These are phyloP conservation scores for Mediolabrus comicus DNA, from an alignment of 108 stramenopile species.

Conservation along the genomic window DNA sequence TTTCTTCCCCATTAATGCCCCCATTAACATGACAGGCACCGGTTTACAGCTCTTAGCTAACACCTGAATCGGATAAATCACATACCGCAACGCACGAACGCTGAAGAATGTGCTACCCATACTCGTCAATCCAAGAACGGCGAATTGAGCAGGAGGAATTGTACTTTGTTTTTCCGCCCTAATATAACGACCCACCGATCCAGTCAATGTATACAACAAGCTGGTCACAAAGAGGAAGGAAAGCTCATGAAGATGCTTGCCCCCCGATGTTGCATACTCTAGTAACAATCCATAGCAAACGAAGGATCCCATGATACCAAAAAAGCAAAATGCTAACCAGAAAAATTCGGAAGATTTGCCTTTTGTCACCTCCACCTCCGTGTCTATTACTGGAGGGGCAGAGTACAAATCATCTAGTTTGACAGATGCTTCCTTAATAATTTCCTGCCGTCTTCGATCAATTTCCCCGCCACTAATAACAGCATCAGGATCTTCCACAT, in stretches of 20 bases:
- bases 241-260: constrained; percentile 92
- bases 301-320: constrained; percentile 91
- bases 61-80: constrained; percentile 97
- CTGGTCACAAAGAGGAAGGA: constrained; percentile 95
- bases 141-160: constrained; percentile 90
- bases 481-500: not conserved
- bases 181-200: constrained; percentile 81
- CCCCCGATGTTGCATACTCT: constrained; percentile 94
- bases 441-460: constrained; percentile 17
- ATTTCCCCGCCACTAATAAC: constrained; percentile 4
- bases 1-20: constrained; percentile 93
- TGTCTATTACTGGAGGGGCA: constrained; percentile 33
- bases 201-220: constrained; percentile 87
- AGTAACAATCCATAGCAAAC: constrained; percentile 90
- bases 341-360: constrained; percentile 48
- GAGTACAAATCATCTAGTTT: constrained; percentile 43
- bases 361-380: constrained; percentile 6
- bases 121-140: constrained; percentile 88
- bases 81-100: constrained; percentile 91
- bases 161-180: constrained; percentile 91
- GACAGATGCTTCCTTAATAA: constrained; percentile 27
- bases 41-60: constrained; percentile 98
- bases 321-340: constrained; percentile 86
- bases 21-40: constrained; percentile 98
- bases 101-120: constrained; percentile 97